A percentile compares a stretch with the other conserved stretches of the same genome.
Conservation (phyloP, 2,329 filamentous ascomycete species). For the Clarireedia hainanense region DNA sequence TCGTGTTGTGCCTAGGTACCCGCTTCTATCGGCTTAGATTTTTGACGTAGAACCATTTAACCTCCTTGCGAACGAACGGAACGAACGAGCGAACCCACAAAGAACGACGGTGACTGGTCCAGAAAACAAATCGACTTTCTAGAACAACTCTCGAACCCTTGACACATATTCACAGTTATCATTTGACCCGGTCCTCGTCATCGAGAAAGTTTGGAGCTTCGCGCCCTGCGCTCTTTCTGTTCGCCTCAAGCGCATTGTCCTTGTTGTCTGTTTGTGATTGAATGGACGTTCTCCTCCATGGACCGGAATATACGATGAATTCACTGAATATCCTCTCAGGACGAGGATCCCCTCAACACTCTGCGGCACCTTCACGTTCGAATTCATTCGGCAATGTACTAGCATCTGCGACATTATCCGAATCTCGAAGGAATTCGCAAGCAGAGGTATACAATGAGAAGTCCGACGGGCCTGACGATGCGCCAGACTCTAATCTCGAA, state of each 20-base stretch:
- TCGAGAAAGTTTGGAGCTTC: slow-evolving; percentile 3
- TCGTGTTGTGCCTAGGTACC: neutral
- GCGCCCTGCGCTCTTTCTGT: slow-evolving; percentile 4
- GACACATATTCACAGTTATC: neutral
- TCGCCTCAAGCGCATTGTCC: neutral
- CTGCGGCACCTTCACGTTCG: slow-evolving; percentile 48
- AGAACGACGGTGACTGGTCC: neutral
- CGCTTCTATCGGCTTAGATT: neutral
- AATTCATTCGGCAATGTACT: slow-evolving; percentile 46
- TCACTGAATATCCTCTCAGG: slow-evolving; percentile 90
- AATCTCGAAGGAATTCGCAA: slow-evolving; percentile 27
- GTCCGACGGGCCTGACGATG: slow-evolving; percentile 30
- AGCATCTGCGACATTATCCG: slow-evolving; percentile 17
- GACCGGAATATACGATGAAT: slow-evolving; percentile 71
- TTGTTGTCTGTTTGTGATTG: neutral
- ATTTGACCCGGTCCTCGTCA: neutral
- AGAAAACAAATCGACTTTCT: neutral
- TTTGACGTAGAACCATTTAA: neutral
- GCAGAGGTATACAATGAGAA: slow-evolving; percentile 35
- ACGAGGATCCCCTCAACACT: slow-evolving; percentile 60
- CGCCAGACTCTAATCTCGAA: slow-evolving; percentile 30
- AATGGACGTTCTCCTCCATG: slow-evolving; percentile 33
- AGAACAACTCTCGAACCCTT: neutral
- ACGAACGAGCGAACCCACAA: neutral
- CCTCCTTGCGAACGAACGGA: neutral